Evolutionary conservation across 2,329 filamentous ascomycete genomes (phyloP).

Genomic region (Daldinia sp.): DNA sequence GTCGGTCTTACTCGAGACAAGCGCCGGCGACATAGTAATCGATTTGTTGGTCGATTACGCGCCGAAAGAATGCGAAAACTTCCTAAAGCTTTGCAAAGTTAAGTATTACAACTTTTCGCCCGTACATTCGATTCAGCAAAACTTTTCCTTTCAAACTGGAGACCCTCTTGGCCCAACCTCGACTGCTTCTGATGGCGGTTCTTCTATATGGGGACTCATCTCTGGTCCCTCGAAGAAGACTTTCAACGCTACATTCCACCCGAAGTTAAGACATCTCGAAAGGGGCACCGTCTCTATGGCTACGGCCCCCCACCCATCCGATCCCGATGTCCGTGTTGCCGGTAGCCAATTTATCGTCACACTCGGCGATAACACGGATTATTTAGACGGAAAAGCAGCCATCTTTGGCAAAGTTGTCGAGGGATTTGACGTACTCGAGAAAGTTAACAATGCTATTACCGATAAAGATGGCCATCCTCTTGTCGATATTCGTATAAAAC

Average conservation of each 20-base stretch:
- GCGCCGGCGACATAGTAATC: conserved; percentile 91
- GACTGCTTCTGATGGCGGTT: conserved; percentile 86
- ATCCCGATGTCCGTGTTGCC: conserved; percentile 83
- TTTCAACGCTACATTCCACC: conserved; percentile 84
- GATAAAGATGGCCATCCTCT: conserved; percentile 87
- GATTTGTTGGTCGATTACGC: conserved; percentile 90
- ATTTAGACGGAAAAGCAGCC: conserved; percentile 90
- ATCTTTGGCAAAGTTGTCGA: conserved; percentile 96
- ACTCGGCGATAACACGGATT: conserved; percentile 87
- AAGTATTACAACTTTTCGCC: conserved; percentile 99
- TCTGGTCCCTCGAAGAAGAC: conserved; percentile 75
- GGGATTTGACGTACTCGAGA: conserved; percentile 92
- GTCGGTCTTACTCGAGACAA: conserved; percentile 95
- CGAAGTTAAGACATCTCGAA: conserved; percentile 87
- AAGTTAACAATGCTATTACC: conserved; percentile 88
- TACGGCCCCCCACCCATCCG: conserved; percentile 77
- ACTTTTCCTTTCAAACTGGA: conserved; percentile 96
- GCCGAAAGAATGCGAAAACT: conserved; percentile 94
- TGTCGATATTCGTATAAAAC: conserved; percentile 93
- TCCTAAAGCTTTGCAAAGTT: conserved; percentile 97
- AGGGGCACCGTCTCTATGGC: conserved; percentile 97
- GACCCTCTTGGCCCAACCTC: conserved; percentile 90
- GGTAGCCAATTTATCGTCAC: conserved; percentile 95
- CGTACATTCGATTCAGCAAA: conserved; percentile 88
- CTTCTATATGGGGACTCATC: conserved; percentile 88